phyloP scores from a whole-genome alignment of 192 early-diverging fungal genomes.

The Linnemannia hyalina region DNA sequence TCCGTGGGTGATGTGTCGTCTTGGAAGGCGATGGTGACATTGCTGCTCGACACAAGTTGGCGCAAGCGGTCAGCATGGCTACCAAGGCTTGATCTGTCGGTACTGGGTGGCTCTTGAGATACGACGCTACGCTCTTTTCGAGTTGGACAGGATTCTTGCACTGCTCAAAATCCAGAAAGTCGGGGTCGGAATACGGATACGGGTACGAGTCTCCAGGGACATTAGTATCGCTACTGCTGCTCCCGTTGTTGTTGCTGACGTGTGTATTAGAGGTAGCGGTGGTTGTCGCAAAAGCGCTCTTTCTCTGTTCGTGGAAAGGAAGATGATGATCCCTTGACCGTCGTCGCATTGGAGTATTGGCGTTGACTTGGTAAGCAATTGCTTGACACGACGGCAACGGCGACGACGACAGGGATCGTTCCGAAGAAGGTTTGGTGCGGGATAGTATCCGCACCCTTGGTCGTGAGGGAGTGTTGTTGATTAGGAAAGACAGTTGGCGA shows the following conservation, averaged over 20 bases:
- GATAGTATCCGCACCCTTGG: not conserved
- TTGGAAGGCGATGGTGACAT: not conserved
- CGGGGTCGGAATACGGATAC: slow-evolving; percentile 3
- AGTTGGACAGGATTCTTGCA: slow-evolving; percentile 49
- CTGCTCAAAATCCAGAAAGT: slow-evolving; percentile 6
- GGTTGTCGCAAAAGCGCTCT: not conserved
- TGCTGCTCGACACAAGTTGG: slow-evolving; percentile 9
- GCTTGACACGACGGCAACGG: not conserved
- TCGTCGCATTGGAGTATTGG: not conserved
- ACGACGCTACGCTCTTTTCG: slow-evolving; percentile 37
- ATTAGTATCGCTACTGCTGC: not conserved
- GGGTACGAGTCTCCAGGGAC: slow-evolving; percentile 7
- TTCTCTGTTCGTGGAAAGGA: not conserved
- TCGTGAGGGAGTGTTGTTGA: not conserved
- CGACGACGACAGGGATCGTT: not conserved
- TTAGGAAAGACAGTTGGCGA: not conserved
- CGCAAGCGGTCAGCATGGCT: slow-evolving; percentile 36
- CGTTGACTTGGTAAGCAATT: not conserved
- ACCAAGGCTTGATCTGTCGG: slow-evolving; percentile 32
- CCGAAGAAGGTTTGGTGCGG: slow-evolving; percentile 1
- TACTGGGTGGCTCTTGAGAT: slow-evolving; percentile 39
- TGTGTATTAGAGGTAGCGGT: not conserved
- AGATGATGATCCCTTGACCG: not conserved
- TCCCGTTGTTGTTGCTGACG: not conserved
- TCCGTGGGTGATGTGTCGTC: not conserved